A percentile compares a stretch with the other conserved stretches of the same genome.
Conservation (phyloP, 208 protist genomes). For the Leptomonas seymouri region DNA sequence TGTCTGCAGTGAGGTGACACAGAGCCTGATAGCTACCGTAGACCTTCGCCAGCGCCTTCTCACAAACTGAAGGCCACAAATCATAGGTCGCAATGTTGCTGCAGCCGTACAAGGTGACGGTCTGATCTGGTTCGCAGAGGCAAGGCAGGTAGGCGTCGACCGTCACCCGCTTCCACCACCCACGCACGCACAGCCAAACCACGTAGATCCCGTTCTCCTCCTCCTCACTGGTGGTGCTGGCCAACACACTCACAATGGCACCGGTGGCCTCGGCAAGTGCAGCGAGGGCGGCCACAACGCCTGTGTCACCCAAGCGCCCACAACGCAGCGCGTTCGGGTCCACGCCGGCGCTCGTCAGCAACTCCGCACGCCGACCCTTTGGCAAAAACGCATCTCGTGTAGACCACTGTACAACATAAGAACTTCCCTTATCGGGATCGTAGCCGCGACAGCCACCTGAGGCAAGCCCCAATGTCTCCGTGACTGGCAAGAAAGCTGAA, state of each 20-base stretch:
- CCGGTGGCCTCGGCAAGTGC: conserved; percentile 66
- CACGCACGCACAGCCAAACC: conserved; percentile 60
- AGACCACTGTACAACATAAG: conserved; percentile 42
- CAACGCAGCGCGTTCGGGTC: conserved; percentile 41
- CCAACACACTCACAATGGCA: conserved; percentile 49
- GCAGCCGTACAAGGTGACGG: conserved; percentile 39
- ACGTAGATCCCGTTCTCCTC: conserved; percentile 42
- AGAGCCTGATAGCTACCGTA: conserved; percentile 54
- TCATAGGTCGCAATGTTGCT: conserved; percentile 40
- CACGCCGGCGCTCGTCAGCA: conserved; percentile 39
- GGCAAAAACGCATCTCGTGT: conserved; percentile 23
- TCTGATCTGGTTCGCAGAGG: conserved; percentile 17
- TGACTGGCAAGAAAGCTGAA: conserved; percentile 47
- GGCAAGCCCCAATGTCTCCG: conserved; percentile 34
- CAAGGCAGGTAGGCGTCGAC: conserved; percentile 76
- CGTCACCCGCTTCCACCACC: conserved; percentile 49
- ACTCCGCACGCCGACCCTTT: conserved; percentile 1
- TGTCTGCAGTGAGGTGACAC: conserved; percentile 23
- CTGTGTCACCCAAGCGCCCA: conserved; percentile 43
- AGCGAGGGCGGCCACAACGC: conserved; percentile 58
- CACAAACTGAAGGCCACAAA: conserved; percentile 67
- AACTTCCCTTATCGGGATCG: conserved; percentile 2
- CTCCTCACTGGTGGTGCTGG: conserved; percentile 45
- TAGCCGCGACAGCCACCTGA: conserved; percentile 30
- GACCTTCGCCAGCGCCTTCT: conserved; percentile 85